A percentile compares a stretch with the other conserved stretches of the same genome.
phyloP scores from a whole-genome alignment of 768 basidiomycete species.

The Leccinum boreale region DNA sequence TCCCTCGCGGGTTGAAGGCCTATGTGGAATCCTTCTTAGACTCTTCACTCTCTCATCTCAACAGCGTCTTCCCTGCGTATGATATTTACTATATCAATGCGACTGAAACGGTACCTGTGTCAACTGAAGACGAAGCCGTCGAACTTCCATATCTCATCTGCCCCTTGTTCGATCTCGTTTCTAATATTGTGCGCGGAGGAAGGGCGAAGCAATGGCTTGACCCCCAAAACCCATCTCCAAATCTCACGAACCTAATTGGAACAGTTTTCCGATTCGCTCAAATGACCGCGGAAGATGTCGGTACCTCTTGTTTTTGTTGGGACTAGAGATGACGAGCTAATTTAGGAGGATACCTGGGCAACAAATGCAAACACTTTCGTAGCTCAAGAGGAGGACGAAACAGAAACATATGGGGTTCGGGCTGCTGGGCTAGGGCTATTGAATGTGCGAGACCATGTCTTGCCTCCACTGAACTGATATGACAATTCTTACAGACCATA shows the following conservation, averaged over 20 bases:
- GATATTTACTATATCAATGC: conserved; percentile 58
- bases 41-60: conserved; percentile 57
- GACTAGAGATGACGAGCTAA: background rate
- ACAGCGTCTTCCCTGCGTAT: conserved; percentile 57
- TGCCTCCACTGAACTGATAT: background rate
- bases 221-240: conserved; percentile 27
- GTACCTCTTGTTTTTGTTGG: conserved; percentile 20
- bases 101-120: conserved; percentile 51
- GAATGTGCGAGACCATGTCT: conserved; percentile 43
- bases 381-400: conserved; percentile 92
- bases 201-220: conserved; percentile 65
- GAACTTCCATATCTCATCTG: conserved; percentile 76
- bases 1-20: conserved; percentile 67
- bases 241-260: conserved; percentile 49
- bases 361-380: conserved; percentile 89
- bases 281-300: conserved; percentile 88
- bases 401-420: conserved; percentile 75
- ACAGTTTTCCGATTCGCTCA: conserved; percentile 70
- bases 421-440: conserved; percentile 84
- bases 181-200: conserved; percentile 60
- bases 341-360: conserved; percentile 88
- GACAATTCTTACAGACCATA: conserved; percentile 41
- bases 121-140: conserved; percentile 73
- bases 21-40: conserved; percentile 61
- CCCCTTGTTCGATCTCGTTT: conserved; percentile 78